phyloP scores from a whole-genome alignment of 208 protist species.

The Leishmania gerbilli region DNA sequence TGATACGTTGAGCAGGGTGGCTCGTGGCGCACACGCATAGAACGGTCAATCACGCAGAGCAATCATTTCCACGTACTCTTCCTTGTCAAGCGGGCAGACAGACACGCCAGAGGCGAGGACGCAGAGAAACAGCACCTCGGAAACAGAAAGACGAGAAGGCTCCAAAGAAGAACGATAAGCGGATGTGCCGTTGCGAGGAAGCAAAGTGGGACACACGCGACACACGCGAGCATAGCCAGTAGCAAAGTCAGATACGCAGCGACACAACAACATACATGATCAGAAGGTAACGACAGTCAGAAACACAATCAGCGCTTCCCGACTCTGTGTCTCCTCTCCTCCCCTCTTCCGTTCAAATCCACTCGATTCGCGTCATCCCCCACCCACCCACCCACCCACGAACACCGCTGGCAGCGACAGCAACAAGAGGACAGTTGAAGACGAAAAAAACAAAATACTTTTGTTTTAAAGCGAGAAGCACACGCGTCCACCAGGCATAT shows the following conservation, averaged over 20 bases:
- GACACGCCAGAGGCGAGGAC: neutral
- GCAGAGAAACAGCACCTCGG: neutral
- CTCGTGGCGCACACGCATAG: neutral
- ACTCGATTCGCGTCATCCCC: neutral
- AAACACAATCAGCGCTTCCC: neutral
- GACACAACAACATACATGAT: neutral
- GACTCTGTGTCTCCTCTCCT: neutral
- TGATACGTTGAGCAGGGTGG: neutral
- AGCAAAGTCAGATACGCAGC: neutral
- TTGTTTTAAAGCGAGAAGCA: no score
- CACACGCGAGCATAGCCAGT: neutral
- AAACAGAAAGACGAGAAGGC: conserved; percentile 9
- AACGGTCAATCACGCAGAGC: neutral
- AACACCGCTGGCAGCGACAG: neutral
- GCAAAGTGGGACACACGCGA: neutral
- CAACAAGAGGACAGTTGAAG: neutral
- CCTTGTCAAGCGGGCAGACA: neutral
- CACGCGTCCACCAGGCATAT: no score
- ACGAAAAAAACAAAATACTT: neutral
- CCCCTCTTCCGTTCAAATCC: neutral
- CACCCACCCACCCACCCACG: neutral
- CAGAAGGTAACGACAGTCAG: neutral
- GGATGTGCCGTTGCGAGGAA: neutral
- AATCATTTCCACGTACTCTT: neutral
- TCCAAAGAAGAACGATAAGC: neutral